Evolutionary conservation across 2,329 filamentous ascomycete genomes (phyloP).

Genomic region (Aspergillus udagawae): DNA sequence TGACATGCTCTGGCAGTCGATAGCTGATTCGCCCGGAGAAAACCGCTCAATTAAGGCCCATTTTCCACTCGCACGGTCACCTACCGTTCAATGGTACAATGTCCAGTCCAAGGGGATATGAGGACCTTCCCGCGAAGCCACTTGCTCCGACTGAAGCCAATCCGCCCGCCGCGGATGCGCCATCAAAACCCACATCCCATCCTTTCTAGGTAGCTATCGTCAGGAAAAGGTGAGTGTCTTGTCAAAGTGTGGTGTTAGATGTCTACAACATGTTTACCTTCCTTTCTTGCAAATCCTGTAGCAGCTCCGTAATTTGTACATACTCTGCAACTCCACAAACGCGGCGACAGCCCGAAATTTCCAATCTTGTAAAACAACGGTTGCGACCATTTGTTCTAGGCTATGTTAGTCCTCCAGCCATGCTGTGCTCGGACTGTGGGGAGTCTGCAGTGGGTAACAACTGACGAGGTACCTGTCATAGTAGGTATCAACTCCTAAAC

Average conservation of each 20-base stretch:
- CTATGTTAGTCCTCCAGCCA: background rate
- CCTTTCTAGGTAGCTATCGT: background rate
- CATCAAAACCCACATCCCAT: background rate
- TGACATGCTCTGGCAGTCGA: background rate
- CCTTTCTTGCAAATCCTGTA: background rate
- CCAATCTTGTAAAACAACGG: conserved; percentile 10
- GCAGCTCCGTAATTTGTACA: background rate
- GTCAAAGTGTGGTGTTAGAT: background rate
- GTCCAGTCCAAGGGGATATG: background rate
- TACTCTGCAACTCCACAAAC: background rate
- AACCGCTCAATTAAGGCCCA: background rate
- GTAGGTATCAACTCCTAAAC: background rate
- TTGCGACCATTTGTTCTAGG: conserved; percentile 9
- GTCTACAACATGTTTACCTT: background rate
- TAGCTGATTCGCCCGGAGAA: background rate
- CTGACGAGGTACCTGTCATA: background rate
- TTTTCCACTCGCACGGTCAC: background rate
- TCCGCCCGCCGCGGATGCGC: background rate
- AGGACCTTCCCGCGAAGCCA: background rate
- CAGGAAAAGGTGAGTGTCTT: background rate
- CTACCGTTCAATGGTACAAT: background rate
- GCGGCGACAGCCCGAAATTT: conserved; percentile 3
- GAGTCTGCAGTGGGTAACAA: background rate
- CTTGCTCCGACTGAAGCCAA: background rate
- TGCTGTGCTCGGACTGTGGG: background rate